phyloP scores from a whole-genome alignment of 768 basidiomycete species.

The Naganishia randhawae region DNA sequence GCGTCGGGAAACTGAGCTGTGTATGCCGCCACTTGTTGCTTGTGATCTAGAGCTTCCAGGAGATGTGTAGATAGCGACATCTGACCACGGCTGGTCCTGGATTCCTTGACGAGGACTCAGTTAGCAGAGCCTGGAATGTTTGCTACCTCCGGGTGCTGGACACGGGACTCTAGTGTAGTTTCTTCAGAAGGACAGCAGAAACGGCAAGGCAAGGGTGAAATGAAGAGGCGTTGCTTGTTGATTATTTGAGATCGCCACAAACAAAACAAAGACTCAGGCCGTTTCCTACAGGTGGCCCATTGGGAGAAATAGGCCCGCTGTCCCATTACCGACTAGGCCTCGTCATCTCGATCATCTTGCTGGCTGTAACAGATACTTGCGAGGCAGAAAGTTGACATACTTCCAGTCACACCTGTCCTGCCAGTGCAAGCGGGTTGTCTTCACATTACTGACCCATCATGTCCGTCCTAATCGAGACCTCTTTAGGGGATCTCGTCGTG shows the following conservation, averaged over 20 bases:
- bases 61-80: conserved; percentile 44
- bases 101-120: not conserved
- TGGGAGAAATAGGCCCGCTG: not conserved
- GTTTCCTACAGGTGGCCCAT: not conserved
- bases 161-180: not conserved
- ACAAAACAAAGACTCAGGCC: not conserved
- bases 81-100: not conserved
- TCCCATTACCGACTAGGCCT: not conserved
- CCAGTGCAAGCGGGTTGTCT: too few species aligned
- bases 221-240: not conserved
- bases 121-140: not conserved
- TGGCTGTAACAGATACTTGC: too few species aligned
- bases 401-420: too few species aligned
- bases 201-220: not conserved
- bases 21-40: conserved; percentile 32
- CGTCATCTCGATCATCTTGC: not conserved
- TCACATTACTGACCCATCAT: conserved; percentile 53
- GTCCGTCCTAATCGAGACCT: conserved; percentile 97
- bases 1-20: conserved; percentile 26
- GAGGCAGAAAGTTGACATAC: too few species aligned
- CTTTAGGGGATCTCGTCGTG: conserved; percentile 91
- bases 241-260: not conserved
- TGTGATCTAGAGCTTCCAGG: conserved; percentile 39
- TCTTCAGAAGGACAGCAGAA: not conserved
- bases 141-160: not conserved